These are phyloP conservation scores for Tetrahymena elliotti DNA, from an alignment of 73 alveolate species.

Conservation along the genomic window DNA sequence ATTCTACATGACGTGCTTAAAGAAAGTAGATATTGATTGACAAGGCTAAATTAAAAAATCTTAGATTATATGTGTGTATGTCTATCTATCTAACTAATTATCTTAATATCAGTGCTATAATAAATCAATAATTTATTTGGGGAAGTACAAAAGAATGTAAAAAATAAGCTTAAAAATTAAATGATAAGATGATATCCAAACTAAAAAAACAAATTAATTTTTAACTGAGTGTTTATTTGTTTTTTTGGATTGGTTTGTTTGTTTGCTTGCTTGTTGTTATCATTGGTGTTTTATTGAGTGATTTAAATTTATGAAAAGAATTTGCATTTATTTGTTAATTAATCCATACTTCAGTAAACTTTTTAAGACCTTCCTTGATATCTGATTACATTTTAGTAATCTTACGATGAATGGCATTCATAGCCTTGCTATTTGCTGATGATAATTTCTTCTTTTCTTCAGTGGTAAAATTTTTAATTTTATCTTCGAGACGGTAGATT, in stretches of 20 bases:
- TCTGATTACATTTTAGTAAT: not conserved
- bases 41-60: not conserved
- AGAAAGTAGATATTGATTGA: not conserved
- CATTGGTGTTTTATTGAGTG: not conserved
- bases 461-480: not conserved
- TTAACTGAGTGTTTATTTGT: no score
- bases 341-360: not conserved
- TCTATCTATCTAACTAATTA: not conserved
- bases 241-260: not conserved
- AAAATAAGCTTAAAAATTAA: not conserved
- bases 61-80: not conserved
- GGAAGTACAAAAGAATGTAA: not conserved
- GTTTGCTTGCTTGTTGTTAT: not conserved
- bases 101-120: no score
- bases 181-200: no score
- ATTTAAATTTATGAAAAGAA: not conserved
- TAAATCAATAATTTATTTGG: not conserved
- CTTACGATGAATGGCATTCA: not conserved
- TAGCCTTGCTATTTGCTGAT: not conserved
- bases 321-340: not conserved
- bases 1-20: not conserved
- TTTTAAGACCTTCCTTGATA: not conserved
- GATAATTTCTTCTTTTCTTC: not conserved
- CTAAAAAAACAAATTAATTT: no score
- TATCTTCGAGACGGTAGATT: not conserved